Evolutionary conservation across 345 rosid species (phyloP), one percentile per base, ranked within the genome.

Genomic region (Theobroma cacao): DNA sequence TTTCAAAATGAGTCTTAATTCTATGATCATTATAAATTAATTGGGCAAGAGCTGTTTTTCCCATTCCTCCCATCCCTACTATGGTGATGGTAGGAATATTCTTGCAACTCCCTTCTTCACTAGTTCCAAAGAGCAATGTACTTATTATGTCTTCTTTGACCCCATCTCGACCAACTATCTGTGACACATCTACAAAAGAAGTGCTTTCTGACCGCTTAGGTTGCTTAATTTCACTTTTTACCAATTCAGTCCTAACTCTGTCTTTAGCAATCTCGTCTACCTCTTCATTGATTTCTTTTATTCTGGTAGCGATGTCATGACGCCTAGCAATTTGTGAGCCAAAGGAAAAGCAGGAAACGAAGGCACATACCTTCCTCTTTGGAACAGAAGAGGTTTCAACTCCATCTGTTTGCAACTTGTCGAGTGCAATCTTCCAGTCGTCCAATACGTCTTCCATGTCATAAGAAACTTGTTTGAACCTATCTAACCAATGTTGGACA

Each of bases 11-110:
- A 0, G 13, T 1, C 20, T 20, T 17, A 55, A 73, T 18, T 22
- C 12, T 7, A 22, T 2, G 2, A 2, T 73, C 64, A n/a, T 73
- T 53, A 8, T 73, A 73, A 5, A 73, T 12, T 1, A 52, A 3
- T 36, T 52, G 63, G n/a, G 76, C 76, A 17, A 73, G 64, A 20
- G 76, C 48, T 20, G 76, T 55, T 43, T 73, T 73, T 1, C 76
- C 76, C 1, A 73, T 0, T 15, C 76, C 64, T 9, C 64, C 33
- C 76, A 73, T 73, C 7, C 76, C 76, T 8, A 48, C 59, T 14
- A 70, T 17, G 7, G 59, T 2, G 12, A 70, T 43, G 38, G n/a
- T 14, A 3, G 13, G 10, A 30, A 45, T 30, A 62, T 66, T n/a
- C 11, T 4, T 41, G 28, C 28, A 8, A 55, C 12, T 55, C 4